Conservation (phyloP, 257 asterid genomes). For the Misopates orontium region DNA sequence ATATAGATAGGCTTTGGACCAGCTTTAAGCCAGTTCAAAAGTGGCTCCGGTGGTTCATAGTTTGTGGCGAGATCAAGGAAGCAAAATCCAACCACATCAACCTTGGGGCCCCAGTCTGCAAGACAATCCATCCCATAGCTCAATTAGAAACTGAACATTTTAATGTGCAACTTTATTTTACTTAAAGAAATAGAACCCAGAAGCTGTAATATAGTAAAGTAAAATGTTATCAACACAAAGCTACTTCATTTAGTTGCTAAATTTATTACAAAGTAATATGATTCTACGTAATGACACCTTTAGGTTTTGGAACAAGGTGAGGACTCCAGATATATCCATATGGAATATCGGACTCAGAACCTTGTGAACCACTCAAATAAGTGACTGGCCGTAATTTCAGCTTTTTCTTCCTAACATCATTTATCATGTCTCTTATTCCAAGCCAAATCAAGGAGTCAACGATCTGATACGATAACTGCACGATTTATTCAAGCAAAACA, state of each 20-base stretch:
- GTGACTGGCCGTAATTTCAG: constrained; percentile 90
- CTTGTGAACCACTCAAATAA: constrained; percentile 89
- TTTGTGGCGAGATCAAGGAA: constrained; percentile 95
- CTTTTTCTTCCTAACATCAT: constrained; percentile 86
- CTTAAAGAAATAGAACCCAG: not conserved
- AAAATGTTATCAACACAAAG: not conserved
- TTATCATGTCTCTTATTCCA: constrained; percentile 93
- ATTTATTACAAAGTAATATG: constrained; percentile 2
- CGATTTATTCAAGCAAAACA: constrained; percentile 36
- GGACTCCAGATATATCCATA: constrained; percentile 99
- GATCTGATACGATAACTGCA: constrained; percentile 96
- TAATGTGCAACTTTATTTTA: constrained; percentile 9
- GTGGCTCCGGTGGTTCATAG: constrained; percentile 84
- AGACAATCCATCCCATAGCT: constrained; percentile 32
- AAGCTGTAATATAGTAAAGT: not conserved
- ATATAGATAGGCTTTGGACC: constrained; percentile 36
- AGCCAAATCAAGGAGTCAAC: constrained; percentile 97
- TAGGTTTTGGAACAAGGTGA: constrained; percentile 97
- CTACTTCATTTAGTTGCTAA: constrained; percentile 18
- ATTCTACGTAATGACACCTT: constrained; percentile 55
- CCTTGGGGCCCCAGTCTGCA: constrained; percentile 97
- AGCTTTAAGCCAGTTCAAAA: constrained; percentile 74
- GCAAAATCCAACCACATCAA: constrained; percentile 98
- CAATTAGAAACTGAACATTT: not conserved
- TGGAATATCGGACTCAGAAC: constrained; percentile 77